Conservation (phyloP, 495 filamentous ascomycete species). For the Cryomyces antarcticus region DNA sequence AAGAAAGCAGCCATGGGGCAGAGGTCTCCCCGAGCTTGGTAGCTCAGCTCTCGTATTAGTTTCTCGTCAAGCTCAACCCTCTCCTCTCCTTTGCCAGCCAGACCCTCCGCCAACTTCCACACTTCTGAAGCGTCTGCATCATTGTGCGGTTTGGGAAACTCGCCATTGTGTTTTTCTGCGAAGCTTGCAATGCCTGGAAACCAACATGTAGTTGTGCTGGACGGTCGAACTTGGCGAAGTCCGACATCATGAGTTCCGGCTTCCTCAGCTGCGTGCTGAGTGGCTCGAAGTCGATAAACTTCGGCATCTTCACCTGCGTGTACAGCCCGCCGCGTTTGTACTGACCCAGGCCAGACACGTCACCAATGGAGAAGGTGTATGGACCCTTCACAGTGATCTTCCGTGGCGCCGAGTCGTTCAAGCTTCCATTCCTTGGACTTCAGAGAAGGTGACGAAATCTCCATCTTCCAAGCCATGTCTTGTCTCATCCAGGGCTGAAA, state of each 20-base stretch:
- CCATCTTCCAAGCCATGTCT: slow-evolving; percentile 92
- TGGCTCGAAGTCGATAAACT: slow-evolving; percentile 73
- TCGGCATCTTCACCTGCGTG: slow-evolving; percentile 95
- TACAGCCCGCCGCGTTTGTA: slow-evolving; percentile 80
- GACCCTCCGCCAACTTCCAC: slow-evolving; percentile 43
- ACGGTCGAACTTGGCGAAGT: slow-evolving; percentile 93
- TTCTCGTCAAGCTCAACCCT: slow-evolving; percentile 82
- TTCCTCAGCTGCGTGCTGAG: slow-evolving; percentile 56
- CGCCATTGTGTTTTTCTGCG: slow-evolving; percentile 39
- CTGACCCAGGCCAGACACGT: slow-evolving; percentile 66
- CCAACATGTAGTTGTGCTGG: slow-evolving; percentile 81
- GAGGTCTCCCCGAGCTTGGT: slow-evolving; percentile 84
- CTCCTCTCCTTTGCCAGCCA: slow-evolving; percentile 42
- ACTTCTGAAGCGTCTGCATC: slow-evolving; percentile 67
- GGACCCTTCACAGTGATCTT: slow-evolving; percentile 90
- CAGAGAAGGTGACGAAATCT: slow-evolving; percentile 85
- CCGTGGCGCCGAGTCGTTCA: slow-evolving; percentile 64
- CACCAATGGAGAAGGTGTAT: slow-evolving; percentile 92
- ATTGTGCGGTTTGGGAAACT: slow-evolving; percentile 65
- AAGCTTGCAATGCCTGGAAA: slow-evolving; percentile 86
- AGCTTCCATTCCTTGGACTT: slow-evolving; percentile 78
- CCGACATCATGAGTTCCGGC: slow-evolving; percentile 77
- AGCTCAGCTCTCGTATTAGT: slow-evolving; percentile 79
- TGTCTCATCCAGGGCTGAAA: slow-evolving; percentile 88
- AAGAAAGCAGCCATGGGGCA: slow-evolving; percentile 88